Conservation (phyloP, 1,284 basidiomycete species). For the Heterobasidion annosum region DNA sequence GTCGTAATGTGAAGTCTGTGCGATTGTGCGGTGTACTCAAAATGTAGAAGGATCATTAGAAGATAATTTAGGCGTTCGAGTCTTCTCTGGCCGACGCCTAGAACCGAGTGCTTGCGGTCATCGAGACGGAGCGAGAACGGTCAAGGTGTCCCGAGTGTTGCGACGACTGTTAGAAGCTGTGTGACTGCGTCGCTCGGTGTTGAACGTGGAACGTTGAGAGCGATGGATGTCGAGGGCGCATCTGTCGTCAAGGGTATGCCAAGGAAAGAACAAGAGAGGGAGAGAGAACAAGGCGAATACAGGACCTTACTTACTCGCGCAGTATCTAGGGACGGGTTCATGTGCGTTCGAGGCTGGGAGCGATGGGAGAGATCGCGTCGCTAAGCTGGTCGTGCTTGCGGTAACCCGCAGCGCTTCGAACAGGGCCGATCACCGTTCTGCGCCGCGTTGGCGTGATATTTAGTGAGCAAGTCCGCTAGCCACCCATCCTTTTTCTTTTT, state of each 20-base stretch:
- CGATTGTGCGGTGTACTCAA: not conserved
- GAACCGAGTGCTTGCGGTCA: too few species aligned
- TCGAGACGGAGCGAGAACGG: too few species aligned
- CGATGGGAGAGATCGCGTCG: not conserved
- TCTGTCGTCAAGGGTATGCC: not conserved
- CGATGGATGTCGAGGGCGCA: not conserved
- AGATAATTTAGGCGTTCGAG: too few species aligned
- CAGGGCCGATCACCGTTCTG: not conserved
- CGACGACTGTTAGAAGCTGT: too few species aligned
- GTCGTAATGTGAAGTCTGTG: not conserved
- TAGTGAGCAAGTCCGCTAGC: slow-evolving; percentile 6
- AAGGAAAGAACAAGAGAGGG: too few species aligned
- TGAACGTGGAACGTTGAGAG: not conserved
- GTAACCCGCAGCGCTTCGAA: not conserved
- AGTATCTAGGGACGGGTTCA: too few species aligned
- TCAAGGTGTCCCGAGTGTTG: too few species aligned
- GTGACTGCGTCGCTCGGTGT: too few species aligned
- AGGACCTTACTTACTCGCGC: too few species aligned
- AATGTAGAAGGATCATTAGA: not conserved
- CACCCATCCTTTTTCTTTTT: slow-evolving; percentile 15
- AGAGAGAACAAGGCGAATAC: too few species aligned
- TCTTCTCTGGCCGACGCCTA: too few species aligned
- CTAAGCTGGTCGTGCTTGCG: not conserved
- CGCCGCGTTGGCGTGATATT: slow-evolving; percentile 12
- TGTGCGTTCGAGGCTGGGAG: not conserved